Base-by-base conservation (phyloP, 2,329 filamentous ascomycete genomes). In the Zasmidium citrigriseum region DNA sequence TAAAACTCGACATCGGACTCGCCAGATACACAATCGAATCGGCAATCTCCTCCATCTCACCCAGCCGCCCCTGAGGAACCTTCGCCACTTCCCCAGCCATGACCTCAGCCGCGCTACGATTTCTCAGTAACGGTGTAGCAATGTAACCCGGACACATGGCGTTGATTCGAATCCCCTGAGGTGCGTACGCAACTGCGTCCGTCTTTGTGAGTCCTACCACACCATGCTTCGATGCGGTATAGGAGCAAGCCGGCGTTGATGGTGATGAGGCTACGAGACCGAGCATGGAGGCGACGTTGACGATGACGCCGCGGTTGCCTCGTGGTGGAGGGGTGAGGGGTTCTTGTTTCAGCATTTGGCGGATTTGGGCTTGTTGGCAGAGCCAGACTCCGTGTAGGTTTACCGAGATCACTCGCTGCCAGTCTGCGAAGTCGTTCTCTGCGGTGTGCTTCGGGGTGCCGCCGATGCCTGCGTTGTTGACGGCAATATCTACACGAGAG, bases 381-480 rank as follows among this genome's bases (percentile, higher is more conserved):
- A 83, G 72, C 78, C 82, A 86, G 0, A 86, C 79, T 3, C 83
- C 84, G 46, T 79, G 79, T 21, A 84, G 74, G 60, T 87, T 83
- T 47, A 85, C 72, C 56, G 79, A 76, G 2, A 86, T 64, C 1
- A 86, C 75, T 4, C 75, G 73, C 41, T 78, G 68, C 76, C 82
- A 86, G 46, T 83, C 80, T 1, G 74, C 73, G 51, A 80, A 73
- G 1, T 73, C 70, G 44, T 77, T 66, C 56, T 83, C 75, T 55
- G 83, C 77, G 0, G 82, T 84, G 12, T 46, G 60, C 7, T 46
- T 1, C 70, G 69, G 16, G 66, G 24, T 76, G 0, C 85, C 86
- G 5, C 77, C 75, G 20, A 88, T 76, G 0, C 86, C 86, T 1
- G 88, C 86, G 60, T 84, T 85, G 67, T 88, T 88, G 50, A 88